Percentiles rank a stretch among this genome's conserved stretches.
Conservation (phyloP, 2,329 filamentous ascomycete genomes). For the Fulvia fulva region DNA sequence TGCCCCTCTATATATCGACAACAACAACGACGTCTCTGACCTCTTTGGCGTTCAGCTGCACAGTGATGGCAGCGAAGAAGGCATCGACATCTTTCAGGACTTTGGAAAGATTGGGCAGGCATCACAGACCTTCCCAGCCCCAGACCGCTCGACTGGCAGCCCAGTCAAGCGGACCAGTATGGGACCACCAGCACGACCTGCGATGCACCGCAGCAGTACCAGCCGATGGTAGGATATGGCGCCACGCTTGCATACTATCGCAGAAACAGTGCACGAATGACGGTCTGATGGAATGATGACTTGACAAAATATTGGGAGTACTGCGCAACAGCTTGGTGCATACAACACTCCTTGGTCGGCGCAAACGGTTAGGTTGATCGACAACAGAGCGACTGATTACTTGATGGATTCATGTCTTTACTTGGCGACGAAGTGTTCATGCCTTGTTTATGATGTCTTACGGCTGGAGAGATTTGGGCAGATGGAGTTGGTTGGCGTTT, state of each 20-base stretch:
- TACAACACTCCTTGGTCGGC: background rate
- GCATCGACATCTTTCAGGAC: conserved; percentile 68
- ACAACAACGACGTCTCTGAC: conserved; percentile 48
- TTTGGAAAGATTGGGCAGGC: conserved; percentile 66
- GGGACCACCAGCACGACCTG: conserved; percentile 28
- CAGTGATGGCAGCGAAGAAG: conserved; percentile 55
- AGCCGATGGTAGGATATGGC: conserved; percentile 29
- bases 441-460: background rate
- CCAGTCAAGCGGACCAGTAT: conserved; percentile 29
- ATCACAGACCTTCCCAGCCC: conserved; percentile 18
- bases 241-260: background rate
- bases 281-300: conserved; percentile 6
- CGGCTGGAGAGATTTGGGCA: background rate
- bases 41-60: conserved; percentile 55
- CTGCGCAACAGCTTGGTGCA: background rate
- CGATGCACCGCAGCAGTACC: conserved; percentile 28
- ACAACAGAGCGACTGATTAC: background rate
- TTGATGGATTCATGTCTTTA: background rate
- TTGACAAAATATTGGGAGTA: background rate
- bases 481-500: background rate
- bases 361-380: background rate
- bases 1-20: conserved; percentile 11
- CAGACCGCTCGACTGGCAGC: conserved; percentile 30
- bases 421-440: conserved; percentile 2
- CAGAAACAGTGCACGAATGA: conserved; percentile 4